Evolutionary conservation across 305 asterid species (phyloP).

Genomic region (Rubia tinctorum): DNA sequence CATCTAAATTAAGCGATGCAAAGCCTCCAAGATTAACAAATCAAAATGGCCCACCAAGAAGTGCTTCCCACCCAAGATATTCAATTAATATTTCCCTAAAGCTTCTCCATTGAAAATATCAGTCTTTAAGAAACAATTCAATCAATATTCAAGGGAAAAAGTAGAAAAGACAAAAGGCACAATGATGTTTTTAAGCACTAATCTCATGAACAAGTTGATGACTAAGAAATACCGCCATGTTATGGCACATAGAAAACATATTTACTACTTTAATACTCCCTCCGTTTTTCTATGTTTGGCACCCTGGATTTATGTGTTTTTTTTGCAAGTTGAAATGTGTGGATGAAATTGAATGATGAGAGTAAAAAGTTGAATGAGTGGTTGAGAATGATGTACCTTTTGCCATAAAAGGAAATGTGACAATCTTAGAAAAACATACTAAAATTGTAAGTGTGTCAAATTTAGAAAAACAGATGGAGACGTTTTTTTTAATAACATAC

Average conservation of each 20-base stretch:
- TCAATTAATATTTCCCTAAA: not conserved
- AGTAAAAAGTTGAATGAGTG: too few species aligned
- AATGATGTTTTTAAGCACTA: constrained; percentile 1
- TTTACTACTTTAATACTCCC: not conserved
- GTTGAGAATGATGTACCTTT: too few species aligned
- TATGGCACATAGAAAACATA: not conserved
- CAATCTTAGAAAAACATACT: too few species aligned
- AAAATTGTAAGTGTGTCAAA: too few species aligned
- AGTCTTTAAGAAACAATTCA: not conserved
- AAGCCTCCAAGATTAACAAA: not conserved
- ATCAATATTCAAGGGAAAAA: not conserved
- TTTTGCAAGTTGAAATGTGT: too few species aligned
- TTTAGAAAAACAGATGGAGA: too few species aligned
- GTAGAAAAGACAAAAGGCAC: not conserved
- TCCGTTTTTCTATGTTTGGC: too few species aligned
- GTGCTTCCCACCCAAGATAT: not conserved
- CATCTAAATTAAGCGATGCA: not conserved
- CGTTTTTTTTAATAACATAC: too few species aligned
- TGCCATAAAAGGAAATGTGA: too few species aligned
- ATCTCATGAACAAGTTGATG: not conserved
- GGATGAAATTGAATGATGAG: too few species aligned
- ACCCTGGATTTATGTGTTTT: too few species aligned
- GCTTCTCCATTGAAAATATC: not conserved
- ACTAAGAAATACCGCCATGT: not conserved
- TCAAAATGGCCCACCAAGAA: not conserved